phyloP scores from a whole-genome alignment of 805 yeast genomes.

The Kodamaea sagamina region DNA sequence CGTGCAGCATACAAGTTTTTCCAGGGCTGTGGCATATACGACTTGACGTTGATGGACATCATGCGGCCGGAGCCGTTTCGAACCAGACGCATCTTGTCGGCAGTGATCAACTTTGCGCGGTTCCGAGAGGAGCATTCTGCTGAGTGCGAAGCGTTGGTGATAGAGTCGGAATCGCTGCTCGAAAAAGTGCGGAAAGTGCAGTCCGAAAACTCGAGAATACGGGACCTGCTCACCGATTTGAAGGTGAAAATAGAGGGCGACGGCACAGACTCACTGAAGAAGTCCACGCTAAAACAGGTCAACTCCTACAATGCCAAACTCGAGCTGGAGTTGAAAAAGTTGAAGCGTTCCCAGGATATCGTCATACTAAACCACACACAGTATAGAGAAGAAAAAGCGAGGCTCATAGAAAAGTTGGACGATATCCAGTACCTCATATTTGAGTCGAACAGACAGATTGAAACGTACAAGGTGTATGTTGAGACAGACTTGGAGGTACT shows the following conservation, averaged over 20 bases:
- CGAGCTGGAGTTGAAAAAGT: conserved; percentile 60
- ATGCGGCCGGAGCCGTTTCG: conserved; percentile 74
- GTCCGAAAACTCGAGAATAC: conserved; percentile 16
- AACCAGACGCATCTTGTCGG: conserved; percentile 67
- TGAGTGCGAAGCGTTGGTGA: conserved; percentile 65
- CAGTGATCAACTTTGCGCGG: conserved; percentile 81
- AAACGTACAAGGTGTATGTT: conserved; percentile 59
- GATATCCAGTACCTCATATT: conserved; percentile 57
- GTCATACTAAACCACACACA: conserved; percentile 61
- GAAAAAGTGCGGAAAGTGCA: conserved; percentile 38
- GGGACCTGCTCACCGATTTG: conserved; percentile 13
- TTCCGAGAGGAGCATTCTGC: conserved; percentile 75
- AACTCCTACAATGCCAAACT: conserved; percentile 52
- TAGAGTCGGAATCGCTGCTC: conserved; percentile 52
- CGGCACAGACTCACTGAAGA: conserved; percentile 27
- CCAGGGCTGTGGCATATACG: conserved; percentile 72
- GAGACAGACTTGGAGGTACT: conserved; percentile 61
- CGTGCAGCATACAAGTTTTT: conserved; percentile 63
- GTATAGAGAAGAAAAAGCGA: conserved; percentile 64
- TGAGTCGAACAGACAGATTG: conserved; percentile 60
- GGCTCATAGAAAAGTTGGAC: conserved; percentile 59
- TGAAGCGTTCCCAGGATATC: conserved; percentile 63
- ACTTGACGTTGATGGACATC: conserved; percentile 73
- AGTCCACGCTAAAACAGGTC: conserved; percentile 40
- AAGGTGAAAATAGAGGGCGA: conserved; percentile 15